Conservation (phyloP, 352 stramenopile genomes). For the Blastocystis sp. region DNA sequence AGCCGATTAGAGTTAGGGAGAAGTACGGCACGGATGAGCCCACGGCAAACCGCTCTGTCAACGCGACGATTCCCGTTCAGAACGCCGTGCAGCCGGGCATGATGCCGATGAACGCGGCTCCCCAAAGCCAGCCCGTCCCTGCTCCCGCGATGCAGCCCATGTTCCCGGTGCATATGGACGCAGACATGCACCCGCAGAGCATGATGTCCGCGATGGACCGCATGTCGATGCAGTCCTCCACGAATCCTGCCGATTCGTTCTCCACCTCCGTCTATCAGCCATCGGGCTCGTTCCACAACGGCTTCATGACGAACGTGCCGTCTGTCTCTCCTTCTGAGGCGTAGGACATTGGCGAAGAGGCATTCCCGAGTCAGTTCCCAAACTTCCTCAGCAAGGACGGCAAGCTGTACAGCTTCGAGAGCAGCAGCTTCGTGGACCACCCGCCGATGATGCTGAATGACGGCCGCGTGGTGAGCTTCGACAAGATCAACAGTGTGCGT, state of each 20-base stretch:
- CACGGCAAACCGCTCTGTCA: conserved; percentile 11
- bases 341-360: conserved; percentile 17
- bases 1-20: background rate
- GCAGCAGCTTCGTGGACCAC: conserved; percentile 62
- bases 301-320: conserved; percentile 20
- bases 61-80: background rate
- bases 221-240: background rate
- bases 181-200: background rate
- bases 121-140: background rate
- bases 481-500: conserved; percentile 61
- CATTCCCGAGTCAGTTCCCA: background rate
- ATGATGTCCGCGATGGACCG: background rate
- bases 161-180: background rate
- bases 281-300: conserved; percentile 14
- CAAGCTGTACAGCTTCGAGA: conserved; percentile 65
- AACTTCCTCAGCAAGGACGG: conserved; percentile 68
- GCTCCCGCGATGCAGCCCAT: background rate
- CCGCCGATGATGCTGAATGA: conserved; percentile 61
- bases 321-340: background rate
- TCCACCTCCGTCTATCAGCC: background rate
- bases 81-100: background rate
- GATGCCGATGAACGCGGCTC: background rate
- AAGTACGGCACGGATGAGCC: conserved; percentile 63
- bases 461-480: conserved; percentile 60
- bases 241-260: background rate